phyloP scores from a whole-genome alignment of 306 rosid species.

The Glycine latifolia region DNA sequence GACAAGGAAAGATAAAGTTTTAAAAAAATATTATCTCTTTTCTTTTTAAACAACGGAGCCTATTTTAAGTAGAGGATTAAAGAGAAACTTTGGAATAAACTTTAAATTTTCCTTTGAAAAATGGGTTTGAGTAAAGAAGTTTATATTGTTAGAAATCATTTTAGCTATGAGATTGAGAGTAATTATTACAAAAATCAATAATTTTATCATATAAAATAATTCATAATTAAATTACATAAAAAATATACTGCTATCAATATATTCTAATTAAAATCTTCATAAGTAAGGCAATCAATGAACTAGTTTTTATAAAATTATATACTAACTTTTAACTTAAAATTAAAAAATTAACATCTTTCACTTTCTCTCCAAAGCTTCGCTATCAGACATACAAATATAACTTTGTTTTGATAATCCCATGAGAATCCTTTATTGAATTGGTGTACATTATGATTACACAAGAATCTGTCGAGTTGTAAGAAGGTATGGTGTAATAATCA shows the following conservation, averaged over 20 bases:
- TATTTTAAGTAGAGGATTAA: neutral
- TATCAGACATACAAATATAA: neutral
- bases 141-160: neutral
- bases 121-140: neutral
- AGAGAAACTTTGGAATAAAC: neutral
- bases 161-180: neutral
- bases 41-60: neutral
- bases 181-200: neutral
- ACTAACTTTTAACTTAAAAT: no score
- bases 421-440: constrained; percentile 1
- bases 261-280: no score
- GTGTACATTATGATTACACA: neutral
- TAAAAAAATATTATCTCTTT: neutral
- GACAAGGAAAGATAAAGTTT: neutral
- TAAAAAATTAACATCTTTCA: neutral
- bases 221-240: no score
- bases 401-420: neutral
- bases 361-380: neutral
- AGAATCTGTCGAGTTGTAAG: constrained; percentile 1
- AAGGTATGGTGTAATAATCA: neutral
- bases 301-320: no score
- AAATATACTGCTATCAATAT: no score
- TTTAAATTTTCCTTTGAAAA: neutral
- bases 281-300: no score
- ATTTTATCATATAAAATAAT: neutral